Conservation (phyloP, 2,329 filamentous ascomycete species). For the Eurotiales sp. region DNA sequence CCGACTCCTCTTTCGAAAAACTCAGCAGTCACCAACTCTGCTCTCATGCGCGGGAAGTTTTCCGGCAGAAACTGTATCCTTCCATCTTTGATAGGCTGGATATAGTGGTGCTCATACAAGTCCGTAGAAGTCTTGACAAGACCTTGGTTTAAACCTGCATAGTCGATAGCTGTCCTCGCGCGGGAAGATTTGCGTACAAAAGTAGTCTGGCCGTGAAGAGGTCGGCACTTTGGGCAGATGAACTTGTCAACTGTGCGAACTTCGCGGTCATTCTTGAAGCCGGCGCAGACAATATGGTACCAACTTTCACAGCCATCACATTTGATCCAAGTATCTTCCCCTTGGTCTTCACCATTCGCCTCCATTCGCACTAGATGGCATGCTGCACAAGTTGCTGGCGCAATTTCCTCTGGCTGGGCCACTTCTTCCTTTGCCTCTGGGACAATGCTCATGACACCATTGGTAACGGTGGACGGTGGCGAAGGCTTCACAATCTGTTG, state of each 20-base stretch:
- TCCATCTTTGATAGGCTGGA: slow-evolving; percentile 63
- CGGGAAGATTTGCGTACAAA: slow-evolving; percentile 64
- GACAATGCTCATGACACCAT: slow-evolving; percentile 2
- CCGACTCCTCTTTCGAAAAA: slow-evolving; percentile 60
- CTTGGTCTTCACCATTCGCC: slow-evolving; percentile 50
- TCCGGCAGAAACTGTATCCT: slow-evolving; percentile 59
- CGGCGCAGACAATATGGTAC: slow-evolving; percentile 66
- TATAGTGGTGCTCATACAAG: slow-evolving; percentile 64
- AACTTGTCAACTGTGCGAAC: slow-evolving; percentile 66
- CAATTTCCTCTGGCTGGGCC: slow-evolving; percentile 23
- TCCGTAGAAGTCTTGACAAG: slow-evolving; percentile 63
- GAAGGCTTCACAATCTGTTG: background rate
- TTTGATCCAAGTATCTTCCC: slow-evolving; percentile 58
- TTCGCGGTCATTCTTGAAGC: slow-evolving; percentile 61
- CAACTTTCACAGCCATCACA: slow-evolving; percentile 66
- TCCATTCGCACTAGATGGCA: slow-evolving; percentile 55
- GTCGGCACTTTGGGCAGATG: slow-evolving; percentile 59
- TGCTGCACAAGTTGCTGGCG: slow-evolving; percentile 52
- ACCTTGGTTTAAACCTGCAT: slow-evolving; percentile 64
- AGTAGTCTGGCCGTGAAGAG: slow-evolving; percentile 60
- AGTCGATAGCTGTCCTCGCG: slow-evolving; percentile 63
- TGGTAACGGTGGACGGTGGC: background rate
- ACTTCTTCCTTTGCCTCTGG: slow-evolving; percentile 26
- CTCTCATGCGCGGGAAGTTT: slow-evolving; percentile 60
- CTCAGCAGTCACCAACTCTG: slow-evolving; percentile 60